Evolutionary conservation across 176 grass and related monocot genomes (phyloP), one percentile per base, ranked within the genome.

Genomic region (Oropetium thomaeum): DNA sequence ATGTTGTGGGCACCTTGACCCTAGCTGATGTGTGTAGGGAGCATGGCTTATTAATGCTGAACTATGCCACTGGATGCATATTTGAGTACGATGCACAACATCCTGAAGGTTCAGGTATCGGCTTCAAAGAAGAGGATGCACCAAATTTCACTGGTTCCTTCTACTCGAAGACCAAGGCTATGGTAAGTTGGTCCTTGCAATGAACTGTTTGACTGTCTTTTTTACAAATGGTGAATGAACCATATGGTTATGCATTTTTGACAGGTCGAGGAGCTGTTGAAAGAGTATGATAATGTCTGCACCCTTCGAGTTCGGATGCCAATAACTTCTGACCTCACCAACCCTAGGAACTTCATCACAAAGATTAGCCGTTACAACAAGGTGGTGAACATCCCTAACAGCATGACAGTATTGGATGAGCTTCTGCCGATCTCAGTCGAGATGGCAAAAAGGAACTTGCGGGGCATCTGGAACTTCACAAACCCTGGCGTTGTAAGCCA

Each of bases 141-240:
- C 92, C 88, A 62, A 95, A 95, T 72, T 95, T 95, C 43, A 70
- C 44, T 61, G 88, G 88, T 68, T 91, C 85, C 49, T 91, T 91
- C 80, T 95, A 91, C 62, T 91, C 92, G 0, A 95, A 95, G 79
- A 91, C 92, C 25, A 91, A 95, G 62, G 92, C 88, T 65, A 95
- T 91, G 88, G 85, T 91, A 86, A 86, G 28, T 73, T 84, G 82
- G 79, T 86, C 53, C 11, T 67, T 71, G 10, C 29, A 35, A 54
- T 34, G 13, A 29, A 19, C 60, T 4, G 11, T 39, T 77, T 71
- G 68, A 30, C 10, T 71, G 44, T 32, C 52, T 65, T 55, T 67
- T 53, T 65, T 52, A 32, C 32, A 62, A 49, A 60, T 80, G 17
- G 1, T 59, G 20, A 73, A 59, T 34, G 6, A 49, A 70, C 58